A percentile compares a stretch with the other conserved stretches of the same genome.
Evolutionary conservation across 2,329 filamentous ascomycete species (phyloP).

Genomic region (Sarocladium strictum): DNA sequence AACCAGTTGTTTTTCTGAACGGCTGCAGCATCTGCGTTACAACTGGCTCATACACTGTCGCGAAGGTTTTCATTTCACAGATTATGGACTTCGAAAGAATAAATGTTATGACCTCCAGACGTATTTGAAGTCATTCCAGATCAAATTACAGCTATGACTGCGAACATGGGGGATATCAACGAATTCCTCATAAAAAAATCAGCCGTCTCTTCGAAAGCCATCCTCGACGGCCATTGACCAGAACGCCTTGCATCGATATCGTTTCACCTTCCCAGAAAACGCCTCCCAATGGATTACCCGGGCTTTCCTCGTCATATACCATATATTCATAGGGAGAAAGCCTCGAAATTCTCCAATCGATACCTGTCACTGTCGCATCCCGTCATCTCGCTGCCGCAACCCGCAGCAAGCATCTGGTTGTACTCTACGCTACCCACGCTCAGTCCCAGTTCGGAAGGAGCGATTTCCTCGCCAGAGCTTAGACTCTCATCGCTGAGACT

Average conservation of each 20-base stretch:
- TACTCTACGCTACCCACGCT: conserved; percentile 31
- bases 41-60: too few relatives aligned
- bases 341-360: not conserved
- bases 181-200: not conserved
- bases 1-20: too few relatives aligned
- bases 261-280: not conserved
- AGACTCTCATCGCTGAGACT: conserved; percentile 54
- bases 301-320: not conserved
- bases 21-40: too few relatives aligned
- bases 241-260: not conserved
- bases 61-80: too few relatives aligned
- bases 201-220: not conserved
- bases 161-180: not conserved
- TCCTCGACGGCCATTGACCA: not conserved
- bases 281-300: not conserved
- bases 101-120: not conserved
- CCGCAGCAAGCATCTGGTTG: not conserved
- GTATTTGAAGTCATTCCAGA: not conserved
- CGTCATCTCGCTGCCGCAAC: conserved; percentile 19
- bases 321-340: not conserved
- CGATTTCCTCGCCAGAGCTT: conserved; percentile 48
- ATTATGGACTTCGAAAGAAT: not conserved
- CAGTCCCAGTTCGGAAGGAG: conserved; percentile 39
- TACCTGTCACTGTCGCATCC: conserved; percentile 8
- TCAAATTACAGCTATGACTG: not conserved